Evolutionary conservation across 805 yeast species (phyloP).

Genomic region (Starmerella sp.): DNA sequence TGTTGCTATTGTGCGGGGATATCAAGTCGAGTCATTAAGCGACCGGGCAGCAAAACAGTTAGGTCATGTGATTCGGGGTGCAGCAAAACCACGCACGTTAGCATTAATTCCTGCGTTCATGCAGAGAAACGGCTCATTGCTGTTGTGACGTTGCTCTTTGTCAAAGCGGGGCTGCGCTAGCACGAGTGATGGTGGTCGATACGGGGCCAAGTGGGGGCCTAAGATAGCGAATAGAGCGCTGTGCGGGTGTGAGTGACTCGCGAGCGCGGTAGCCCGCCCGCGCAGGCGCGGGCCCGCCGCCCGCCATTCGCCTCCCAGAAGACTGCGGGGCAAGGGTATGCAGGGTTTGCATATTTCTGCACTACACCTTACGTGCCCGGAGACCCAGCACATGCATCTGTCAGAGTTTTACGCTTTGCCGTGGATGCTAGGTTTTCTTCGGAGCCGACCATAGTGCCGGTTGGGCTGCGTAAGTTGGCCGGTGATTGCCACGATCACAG

Average conservation of each 20-base stretch:
- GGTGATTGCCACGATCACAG: not conserved
- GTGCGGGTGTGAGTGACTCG: no score
- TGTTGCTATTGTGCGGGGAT: no score
- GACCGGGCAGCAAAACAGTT: no score
- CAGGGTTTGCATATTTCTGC: no score
- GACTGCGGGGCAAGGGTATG: no score
- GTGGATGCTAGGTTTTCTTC: not conserved
- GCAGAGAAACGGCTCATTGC: not conserved
- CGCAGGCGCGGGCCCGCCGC: no score
- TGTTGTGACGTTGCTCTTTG: not conserved
- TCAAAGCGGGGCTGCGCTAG: not conserved
- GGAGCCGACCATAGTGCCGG: not conserved
- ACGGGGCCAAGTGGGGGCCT: no score
- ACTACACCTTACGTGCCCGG: not conserved
- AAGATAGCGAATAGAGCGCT: no score
- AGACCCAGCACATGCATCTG: not conserved
- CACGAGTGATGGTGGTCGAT: no score
- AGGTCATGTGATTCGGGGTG: not conserved
- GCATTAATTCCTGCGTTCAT: not conserved
- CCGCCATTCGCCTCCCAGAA: no score
- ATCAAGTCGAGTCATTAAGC: no score
- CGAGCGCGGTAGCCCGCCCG: no score
- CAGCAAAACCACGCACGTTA: not conserved
- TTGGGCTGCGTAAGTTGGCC: not conserved
- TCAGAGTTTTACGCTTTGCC: not conserved